Conservation (phyloP, 768 basidiomycete species). For the Dioszegia hungarica region DNA sequence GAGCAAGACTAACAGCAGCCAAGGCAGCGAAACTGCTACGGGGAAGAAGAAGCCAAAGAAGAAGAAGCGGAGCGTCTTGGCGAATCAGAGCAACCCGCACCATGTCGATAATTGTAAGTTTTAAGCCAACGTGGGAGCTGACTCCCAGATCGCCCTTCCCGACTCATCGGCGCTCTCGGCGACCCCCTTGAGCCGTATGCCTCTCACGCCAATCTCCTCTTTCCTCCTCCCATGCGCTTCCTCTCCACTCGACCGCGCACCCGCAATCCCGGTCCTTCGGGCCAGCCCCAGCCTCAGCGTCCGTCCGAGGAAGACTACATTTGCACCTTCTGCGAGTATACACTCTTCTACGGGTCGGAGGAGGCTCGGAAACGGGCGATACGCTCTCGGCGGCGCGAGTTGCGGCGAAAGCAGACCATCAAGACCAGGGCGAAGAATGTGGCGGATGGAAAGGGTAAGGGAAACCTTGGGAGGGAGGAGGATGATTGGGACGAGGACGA, state of each 20-base stretch:
- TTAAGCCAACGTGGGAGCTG: slow-evolving; percentile 6
- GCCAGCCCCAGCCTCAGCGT: slow-evolving; percentile 27
- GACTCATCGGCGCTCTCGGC: slow-evolving; percentile 17
- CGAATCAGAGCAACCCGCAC: slow-evolving; percentile 92
- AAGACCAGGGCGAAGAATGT: slow-evolving; percentile 40
- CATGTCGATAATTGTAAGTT: slow-evolving; percentile 75
- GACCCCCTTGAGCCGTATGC: slow-evolving; percentile 28
- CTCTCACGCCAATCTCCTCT: slow-evolving; percentile 29
- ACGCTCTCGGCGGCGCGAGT: slow-evolving; percentile 70
- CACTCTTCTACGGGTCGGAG: slow-evolving; percentile 83
- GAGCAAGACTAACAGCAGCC: slow-evolving; percentile 7
- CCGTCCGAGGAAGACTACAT: slow-evolving; percentile 77
- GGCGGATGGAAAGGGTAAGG: slow-evolving; percentile 33
- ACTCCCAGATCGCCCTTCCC: slow-evolving; percentile 35
- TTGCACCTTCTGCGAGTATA: slow-evolving; percentile 89
- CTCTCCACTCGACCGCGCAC: slow-evolving; percentile 34
- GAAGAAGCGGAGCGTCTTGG: slow-evolving; percentile 87
- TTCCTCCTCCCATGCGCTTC: slow-evolving; percentile 44
- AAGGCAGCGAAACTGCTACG: not conserved
- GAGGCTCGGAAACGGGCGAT: slow-evolving; percentile 61
- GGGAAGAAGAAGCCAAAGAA: slow-evolving; percentile 60
- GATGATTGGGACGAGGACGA: slow-evolving; percentile 28
- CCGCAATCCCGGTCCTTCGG: slow-evolving; percentile 1
- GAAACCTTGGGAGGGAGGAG: slow-evolving; percentile 6
- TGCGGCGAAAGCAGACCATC: slow-evolving; percentile 48